These are phyloP conservation scores for Penicillium sp. DNA, from an alignment of 2,329 filamentous ascomycete genomes.

Conservation along the genomic window DNA sequence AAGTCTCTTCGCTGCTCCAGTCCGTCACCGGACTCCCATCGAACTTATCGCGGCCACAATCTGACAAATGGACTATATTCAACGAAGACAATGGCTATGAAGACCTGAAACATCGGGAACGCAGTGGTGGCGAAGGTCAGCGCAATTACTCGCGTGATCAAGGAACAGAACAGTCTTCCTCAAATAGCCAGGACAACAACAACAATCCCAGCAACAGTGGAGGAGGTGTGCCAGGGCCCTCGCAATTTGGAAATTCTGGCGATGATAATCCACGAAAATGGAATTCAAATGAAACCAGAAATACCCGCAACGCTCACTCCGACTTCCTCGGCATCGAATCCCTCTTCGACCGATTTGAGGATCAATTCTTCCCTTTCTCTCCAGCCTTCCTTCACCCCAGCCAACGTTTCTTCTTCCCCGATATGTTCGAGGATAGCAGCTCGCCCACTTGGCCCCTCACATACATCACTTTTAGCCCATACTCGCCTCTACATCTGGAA, in stretches of 20 bases:
- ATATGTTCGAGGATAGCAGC: slow-evolving; percentile 40
- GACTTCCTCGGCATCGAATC: slow-evolving; percentile 38
- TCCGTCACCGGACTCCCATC: slow-evolving; percentile 55
- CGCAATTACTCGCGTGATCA: slow-evolving; percentile 8
- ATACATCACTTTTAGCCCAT: slow-evolving; percentile 54
- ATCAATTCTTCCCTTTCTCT: slow-evolving; percentile 32
- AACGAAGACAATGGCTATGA: slow-evolving; percentile 35
- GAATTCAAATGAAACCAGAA: slow-evolving; percentile 15
- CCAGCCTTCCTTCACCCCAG: slow-evolving; percentile 35
- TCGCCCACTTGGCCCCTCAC: slow-evolving; percentile 44
- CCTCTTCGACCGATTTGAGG: slow-evolving; percentile 40
- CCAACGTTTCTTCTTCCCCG: slow-evolving; percentile 33
- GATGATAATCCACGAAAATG: neutral
- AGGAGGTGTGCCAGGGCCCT: slow-evolving; percentile 1
- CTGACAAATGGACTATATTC: slow-evolving; percentile 42
- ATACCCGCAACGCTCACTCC: slow-evolving; percentile 16
- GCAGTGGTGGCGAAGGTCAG: slow-evolving; percentile 14
- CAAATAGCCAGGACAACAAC: neutral
- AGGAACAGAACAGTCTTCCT: neutral
- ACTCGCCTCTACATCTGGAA: slow-evolving; percentile 61
- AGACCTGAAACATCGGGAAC: slow-evolving; percentile 23
- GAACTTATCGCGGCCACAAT: slow-evolving; percentile 33
- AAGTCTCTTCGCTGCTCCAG: slow-evolving; percentile 59
- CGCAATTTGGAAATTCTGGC: neutral
- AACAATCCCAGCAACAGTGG: slow-evolving; percentile 8